These are phyloP conservation scores for Fusarium metavorans DNA, from an alignment of 2,329 filamentous ascomycete genomes.

Conservation along the genomic window DNA sequence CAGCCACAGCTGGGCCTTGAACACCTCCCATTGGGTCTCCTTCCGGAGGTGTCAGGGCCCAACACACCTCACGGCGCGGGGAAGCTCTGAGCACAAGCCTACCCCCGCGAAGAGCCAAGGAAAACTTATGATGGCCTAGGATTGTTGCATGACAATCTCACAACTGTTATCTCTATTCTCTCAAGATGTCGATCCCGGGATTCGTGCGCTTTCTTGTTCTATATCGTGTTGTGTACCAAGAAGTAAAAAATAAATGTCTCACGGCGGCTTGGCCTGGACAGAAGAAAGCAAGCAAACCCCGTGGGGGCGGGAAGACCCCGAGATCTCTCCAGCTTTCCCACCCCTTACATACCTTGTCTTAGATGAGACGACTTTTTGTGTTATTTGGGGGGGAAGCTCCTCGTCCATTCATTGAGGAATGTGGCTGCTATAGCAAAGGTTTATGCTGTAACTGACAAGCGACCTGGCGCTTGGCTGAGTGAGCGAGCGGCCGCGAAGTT, in stretches of 20 bases:
- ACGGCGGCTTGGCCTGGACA: conserved; percentile 1
- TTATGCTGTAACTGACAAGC: neutral
- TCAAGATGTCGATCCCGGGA: conserved; percentile 2
- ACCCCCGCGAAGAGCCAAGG: neutral
- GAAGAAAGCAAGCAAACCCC: neutral
- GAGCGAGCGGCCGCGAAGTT: neutral
- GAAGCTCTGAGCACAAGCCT: conserved; percentile 2
- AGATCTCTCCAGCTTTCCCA: neutral
- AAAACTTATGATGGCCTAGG: conserved; percentile 18
- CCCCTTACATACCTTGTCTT: neutral
- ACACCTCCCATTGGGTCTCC: conserved; percentile 3
- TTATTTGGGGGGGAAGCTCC: neutral
- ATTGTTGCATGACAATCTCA: conserved; percentile 20
- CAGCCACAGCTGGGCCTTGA: neutral
- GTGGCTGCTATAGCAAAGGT: neutral
- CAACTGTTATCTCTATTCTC: neutral
- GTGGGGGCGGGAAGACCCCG: neutral
- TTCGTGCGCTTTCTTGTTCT: neutral
- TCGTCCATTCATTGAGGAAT: neutral
- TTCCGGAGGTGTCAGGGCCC: conserved; percentile 5
- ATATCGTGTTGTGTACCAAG: neutral
- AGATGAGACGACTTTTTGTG: neutral
- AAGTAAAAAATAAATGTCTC: neutral
- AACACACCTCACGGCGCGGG: neutral
- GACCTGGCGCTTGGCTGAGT: neutral